Evolutionary conservation across 2,329 filamentous ascomycete species (phyloP).

Genomic region (Penicillium italicum): DNA sequence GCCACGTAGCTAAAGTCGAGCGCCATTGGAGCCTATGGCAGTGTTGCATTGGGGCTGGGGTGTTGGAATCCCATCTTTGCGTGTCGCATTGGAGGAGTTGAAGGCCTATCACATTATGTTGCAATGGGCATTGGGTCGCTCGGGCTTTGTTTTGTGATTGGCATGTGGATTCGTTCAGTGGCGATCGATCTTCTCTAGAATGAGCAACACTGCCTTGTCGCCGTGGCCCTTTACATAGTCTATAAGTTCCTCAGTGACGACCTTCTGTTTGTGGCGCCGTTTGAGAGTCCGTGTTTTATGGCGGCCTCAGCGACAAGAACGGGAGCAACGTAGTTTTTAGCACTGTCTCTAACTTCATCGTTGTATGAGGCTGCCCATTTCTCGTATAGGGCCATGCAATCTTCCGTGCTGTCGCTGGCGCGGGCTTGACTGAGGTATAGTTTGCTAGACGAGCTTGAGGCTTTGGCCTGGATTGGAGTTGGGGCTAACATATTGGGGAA

Average conservation of each 20-base stretch:
- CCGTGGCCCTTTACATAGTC: constrained; percentile 32
- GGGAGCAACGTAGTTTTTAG: constrained; percentile 44
- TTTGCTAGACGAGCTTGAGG: constrained; percentile 11
- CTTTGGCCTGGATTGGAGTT: background rate
- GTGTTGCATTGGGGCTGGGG: constrained; percentile 1
- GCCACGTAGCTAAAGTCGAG: background rate
- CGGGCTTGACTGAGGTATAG: constrained; percentile 40
- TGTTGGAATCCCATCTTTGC: background rate
- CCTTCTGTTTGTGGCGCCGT: constrained; percentile 26
- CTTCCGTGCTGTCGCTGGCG: constrained; percentile 32
- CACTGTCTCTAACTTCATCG: constrained; percentile 37
- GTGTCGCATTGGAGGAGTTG: constrained; percentile 7
- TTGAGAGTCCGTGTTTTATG: constrained; percentile 18
- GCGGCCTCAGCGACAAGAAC: constrained; percentile 38
- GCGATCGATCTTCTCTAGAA: constrained; percentile 25
- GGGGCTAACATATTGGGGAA: constrained; percentile 7
- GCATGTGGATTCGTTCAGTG: constrained; percentile 24
- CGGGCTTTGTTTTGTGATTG: constrained; percentile 10
- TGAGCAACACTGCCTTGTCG: constrained; percentile 29
- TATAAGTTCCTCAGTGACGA: constrained; percentile 26
- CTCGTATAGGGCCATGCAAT: constrained; percentile 44
- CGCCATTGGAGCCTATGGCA: background rate
- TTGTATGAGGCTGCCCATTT: constrained; percentile 49
- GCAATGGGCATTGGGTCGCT: constrained; percentile 1
- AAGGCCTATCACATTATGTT: background rate